Percentiles rank a stretch among this genome's conserved stretches.
phyloP scores from a whole-genome alignment of 2,329 filamentous ascomycete genomes.

The Fusarium euwallaceae region DNA sequence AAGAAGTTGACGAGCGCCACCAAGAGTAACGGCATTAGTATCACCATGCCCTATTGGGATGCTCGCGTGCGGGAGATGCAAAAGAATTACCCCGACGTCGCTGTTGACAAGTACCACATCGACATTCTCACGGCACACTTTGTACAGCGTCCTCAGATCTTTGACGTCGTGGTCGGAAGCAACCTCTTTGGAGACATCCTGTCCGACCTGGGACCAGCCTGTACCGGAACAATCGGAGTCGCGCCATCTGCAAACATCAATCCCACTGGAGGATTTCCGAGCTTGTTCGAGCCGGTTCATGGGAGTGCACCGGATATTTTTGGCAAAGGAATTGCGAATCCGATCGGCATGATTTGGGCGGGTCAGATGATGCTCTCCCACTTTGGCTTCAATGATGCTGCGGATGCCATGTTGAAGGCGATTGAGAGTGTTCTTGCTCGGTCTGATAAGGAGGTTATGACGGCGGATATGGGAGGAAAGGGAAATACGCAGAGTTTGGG shows the following conservation, averaged over 20 bases:
- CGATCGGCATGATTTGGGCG: constrained; percentile 79
- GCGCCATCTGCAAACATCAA: constrained; percentile 79
- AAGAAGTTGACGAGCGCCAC: constrained; percentile 75
- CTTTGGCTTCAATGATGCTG: constrained; percentile 43
- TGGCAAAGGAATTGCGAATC: constrained; percentile 80
- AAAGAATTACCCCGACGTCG: constrained; percentile 69
- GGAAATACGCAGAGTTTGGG: constrained; percentile 43
- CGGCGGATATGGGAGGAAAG: constrained; percentile 49
- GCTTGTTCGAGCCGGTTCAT: constrained; percentile 76
- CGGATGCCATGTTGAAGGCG: constrained; percentile 69
- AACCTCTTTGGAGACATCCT: constrained; percentile 77
- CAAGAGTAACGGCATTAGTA: constrained; percentile 75
- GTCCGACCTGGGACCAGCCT: constrained; percentile 77
- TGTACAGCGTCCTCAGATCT: constrained; percentile 68
- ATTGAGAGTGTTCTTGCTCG: constrained; percentile 74
- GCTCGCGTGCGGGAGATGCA: constrained; percentile 68
- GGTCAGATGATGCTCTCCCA: constrained; percentile 70
- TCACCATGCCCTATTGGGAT: constrained; percentile 79
- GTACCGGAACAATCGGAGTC: constrained; percentile 80
- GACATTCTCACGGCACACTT: constrained; percentile 76
- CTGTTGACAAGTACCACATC: constrained; percentile 74
- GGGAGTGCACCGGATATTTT: constrained; percentile 80
- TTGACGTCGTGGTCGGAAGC: constrained; percentile 75
- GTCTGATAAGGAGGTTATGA: constrained; percentile 47
- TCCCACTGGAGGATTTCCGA: constrained; percentile 64